Evolutionary conservation across 1,284 basidiomycete species (phyloP), one percentile per base, ranked within the genome.

Genomic region (Cerioporus squamosus): DNA sequence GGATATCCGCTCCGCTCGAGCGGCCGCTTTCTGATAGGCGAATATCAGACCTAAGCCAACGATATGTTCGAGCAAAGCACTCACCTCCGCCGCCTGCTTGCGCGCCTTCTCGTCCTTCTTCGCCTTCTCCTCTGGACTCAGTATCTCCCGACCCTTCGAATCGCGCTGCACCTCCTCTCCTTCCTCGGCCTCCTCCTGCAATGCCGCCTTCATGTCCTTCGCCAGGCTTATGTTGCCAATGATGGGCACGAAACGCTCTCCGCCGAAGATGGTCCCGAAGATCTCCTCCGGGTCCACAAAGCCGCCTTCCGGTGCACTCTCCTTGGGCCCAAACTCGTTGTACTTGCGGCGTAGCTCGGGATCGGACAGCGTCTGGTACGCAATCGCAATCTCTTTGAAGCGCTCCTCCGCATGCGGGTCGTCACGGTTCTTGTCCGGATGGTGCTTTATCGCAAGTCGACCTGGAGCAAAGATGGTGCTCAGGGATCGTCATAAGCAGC

Each of bases 171-270:
- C 77, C 48, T 71, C 73, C 64, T 70, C 72, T 1, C 58, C 70
- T 20, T 83, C 81, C 61, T 93, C 90, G 50, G 92, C 92, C 17
- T 94, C 95, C 69, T 97, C 93, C 71, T 99, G 96, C 70, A 99
- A 79, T 5, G 95, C 96, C 6, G 94, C 87, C 79, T 99, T 99
- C 97, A 99, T 98, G 69, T 99, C 97, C 67, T 86, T 86, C 33
- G 95, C 96, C 66, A 95, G 78, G 54, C 89, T 91, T 66, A 94
- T 90, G 53, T 88, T 82, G 10, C 92, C 91, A 65, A 94, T 94
- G 69, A 95, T 91, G 2, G 91, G 88, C 44, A 87, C 75, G 72
- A 95, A 95, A 15, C 89, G 78, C 45, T 94, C 92, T 0, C 93
- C 93, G 50, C 93, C 95, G 69, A 98, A 98, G 70, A 98, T 93